These are phyloP conservation scores for Diplodia intermedia DNA, from an alignment of 2,329 filamentous ascomycete genomes.

Conservation along the genomic window DNA sequence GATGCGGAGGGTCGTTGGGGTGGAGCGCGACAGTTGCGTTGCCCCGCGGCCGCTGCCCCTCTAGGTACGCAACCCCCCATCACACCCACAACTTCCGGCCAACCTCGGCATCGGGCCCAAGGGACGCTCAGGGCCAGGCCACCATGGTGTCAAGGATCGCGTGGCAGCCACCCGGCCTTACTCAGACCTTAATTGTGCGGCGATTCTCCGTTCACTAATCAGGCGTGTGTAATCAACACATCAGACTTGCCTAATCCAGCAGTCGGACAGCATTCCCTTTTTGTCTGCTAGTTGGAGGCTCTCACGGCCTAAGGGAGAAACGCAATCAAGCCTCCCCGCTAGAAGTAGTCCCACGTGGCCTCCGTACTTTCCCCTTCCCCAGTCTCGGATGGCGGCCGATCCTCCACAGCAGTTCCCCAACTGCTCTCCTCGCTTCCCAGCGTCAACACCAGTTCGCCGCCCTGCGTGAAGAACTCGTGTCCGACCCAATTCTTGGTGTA, in stretches of 20 bases:
- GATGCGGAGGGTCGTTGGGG: not conserved
- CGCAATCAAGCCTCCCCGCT: too few species aligned
- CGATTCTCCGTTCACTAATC: constrained; percentile 20
- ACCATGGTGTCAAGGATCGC: not conserved
- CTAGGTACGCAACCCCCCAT: too few species aligned
- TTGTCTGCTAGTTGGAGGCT: too few species aligned
- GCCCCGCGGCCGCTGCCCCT: not conserved
- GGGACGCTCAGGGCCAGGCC: not conserved
- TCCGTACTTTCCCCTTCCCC: not conserved
- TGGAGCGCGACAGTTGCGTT: not conserved
- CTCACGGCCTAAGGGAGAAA: not conserved
- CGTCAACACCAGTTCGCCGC: constrained; percentile 52
- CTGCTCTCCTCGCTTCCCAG: constrained; percentile 51
- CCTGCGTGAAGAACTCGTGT: constrained; percentile 55
- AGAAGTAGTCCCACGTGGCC: not conserved
- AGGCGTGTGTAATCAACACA: not conserved
- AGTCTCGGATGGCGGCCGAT: constrained; percentile 48
- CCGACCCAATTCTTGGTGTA: constrained; percentile 56
- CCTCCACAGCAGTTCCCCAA: constrained; percentile 53
- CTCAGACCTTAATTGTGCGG: not conserved
- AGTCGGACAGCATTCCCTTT: not conserved
- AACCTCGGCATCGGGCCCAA: too few species aligned
- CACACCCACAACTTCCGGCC: not conserved
- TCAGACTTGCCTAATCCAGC: not conserved
- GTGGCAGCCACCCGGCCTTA: not conserved